phyloP scores from a whole-genome alignment of 2,329 filamentous ascomycete species.

The Chaetomium sp. region DNA sequence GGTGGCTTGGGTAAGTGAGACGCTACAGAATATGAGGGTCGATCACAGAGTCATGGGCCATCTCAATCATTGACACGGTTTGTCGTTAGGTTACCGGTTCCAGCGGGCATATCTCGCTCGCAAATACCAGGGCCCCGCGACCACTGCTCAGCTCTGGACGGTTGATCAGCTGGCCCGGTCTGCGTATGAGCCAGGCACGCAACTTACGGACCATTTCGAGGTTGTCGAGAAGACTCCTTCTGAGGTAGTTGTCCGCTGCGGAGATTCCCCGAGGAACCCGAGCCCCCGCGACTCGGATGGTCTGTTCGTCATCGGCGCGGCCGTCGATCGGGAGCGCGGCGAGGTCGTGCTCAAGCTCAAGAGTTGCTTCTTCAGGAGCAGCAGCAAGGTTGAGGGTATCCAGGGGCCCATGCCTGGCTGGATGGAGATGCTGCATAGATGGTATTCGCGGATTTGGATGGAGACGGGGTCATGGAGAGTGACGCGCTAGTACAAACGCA shows the following conservation, averaged over 20 bases:
- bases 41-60: neutral
- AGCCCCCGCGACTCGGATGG: conserved; percentile 63
- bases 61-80: neutral
- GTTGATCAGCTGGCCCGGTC: conserved; percentile 55
- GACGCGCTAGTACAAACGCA: conserved; percentile 29
- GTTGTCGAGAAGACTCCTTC: conserved; percentile 65
- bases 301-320: conserved; percentile 65
- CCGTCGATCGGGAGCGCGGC: conserved; percentile 59
- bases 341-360: conserved; percentile 67
- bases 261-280: conserved; percentile 62
- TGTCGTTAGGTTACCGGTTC: conserved; percentile 53
- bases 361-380: conserved; percentile 60
- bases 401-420: conserved; percentile 42
- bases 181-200: conserved; percentile 63
- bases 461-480: conserved; percentile 46
- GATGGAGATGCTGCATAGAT: conserved; percentile 43
- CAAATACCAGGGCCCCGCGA: conserved; percentile 60
- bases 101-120: conserved; percentile 61
- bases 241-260: conserved; percentile 65
- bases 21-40: neutral
- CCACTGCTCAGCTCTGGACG: conserved; percentile 63
- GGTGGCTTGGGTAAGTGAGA: conserved; percentile 58
- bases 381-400: conserved; percentile 41
- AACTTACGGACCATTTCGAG: conserved; percentile 72
- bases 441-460: conserved; percentile 47